A percentile compares a stretch with the other conserved stretches of the same genome.
These are phyloP conservation scores for Geosmithia flava DNA, from an alignment of 2,329 filamentous ascomycete species.

Conservation along the genomic window DNA sequence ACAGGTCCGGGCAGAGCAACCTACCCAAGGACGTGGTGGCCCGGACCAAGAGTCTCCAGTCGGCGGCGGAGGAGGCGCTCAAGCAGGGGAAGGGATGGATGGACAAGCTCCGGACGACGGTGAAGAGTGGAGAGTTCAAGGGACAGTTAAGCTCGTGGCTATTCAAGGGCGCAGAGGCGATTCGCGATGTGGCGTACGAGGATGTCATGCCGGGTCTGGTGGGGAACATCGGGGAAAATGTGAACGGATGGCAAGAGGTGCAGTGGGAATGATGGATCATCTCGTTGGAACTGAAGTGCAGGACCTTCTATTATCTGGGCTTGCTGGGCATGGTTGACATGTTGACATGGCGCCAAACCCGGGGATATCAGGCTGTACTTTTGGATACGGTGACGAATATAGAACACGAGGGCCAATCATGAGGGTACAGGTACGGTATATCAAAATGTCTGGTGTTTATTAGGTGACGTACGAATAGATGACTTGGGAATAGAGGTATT, in stretches of 20 bases:
- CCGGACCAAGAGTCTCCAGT: slow-evolving; percentile 19
- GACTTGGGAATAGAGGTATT: too few species aligned
- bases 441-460: neutral
- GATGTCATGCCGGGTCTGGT: slow-evolving; percentile 13
- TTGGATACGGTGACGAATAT: too few species aligned
- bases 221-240: slow-evolving; percentile 19
- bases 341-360: neutral
- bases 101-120: slow-evolving; percentile 7
- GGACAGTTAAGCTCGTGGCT: slow-evolving; percentile 13
- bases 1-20: slow-evolving; percentile 22
- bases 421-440: neutral
- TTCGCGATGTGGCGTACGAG: slow-evolving; percentile 12
- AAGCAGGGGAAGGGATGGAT: slow-evolving; percentile 16
- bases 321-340: too few species aligned
- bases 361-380: too few species aligned
- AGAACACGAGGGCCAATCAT: neutral
- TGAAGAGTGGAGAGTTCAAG: slow-evolving; percentile 18
- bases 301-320: too few species aligned
- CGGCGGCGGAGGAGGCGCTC: slow-evolving; percentile 14
- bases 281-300: too few species aligned
- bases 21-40: slow-evolving; percentile 22
- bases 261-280: slow-evolving; percentile 13
- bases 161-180: slow-evolving; percentile 9
- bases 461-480: neutral
- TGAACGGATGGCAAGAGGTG: slow-evolving; percentile 20